Evolutionary conservation across 768 basidiomycete genomes (phyloP).

Genomic region (Trametes cubensis): DNA sequence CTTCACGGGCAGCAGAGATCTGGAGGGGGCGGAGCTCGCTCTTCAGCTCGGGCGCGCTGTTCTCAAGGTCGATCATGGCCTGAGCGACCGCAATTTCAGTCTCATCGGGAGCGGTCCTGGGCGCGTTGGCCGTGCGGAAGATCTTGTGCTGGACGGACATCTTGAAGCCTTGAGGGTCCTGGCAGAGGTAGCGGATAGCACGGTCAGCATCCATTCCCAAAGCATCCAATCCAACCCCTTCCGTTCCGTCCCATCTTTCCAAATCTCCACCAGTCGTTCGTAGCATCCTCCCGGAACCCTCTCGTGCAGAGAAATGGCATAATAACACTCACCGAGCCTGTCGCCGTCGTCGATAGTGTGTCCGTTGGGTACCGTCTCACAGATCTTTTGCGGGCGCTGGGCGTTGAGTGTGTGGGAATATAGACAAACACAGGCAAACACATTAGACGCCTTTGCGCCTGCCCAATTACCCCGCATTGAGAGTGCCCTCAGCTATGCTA

Average conservation of each 20-base stretch:
- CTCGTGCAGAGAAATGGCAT: slow-evolving; percentile 32
- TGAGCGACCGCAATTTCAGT: slow-evolving; percentile 91
- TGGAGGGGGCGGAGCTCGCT: slow-evolving; percentile 91
- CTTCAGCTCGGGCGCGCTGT: slow-evolving; percentile 98
- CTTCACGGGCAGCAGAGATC: slow-evolving; percentile 97
- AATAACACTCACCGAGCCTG: slow-evolving; percentile 67
- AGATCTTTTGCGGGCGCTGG: slow-evolving; percentile 18
- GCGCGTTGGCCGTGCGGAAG: slow-evolving; percentile 94
- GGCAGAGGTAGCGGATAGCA: slow-evolving; percentile 1
- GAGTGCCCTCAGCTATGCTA: too few species aligned
- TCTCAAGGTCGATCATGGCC: slow-evolving; percentile 96
- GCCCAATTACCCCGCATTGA: too few species aligned
- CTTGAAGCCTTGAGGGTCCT: slow-evolving; percentile 41
- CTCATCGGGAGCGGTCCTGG: slow-evolving; percentile 85
- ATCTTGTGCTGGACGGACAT: slow-evolving; percentile 91
- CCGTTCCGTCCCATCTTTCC: slow-evolving; percentile 29
- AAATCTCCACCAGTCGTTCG: slow-evolving; percentile 12
- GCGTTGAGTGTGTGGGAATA: slow-evolving; percentile 20
- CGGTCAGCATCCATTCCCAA: slow-evolving; percentile 48
- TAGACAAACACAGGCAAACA: slow-evolving; percentile 7
- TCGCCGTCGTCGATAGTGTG: slow-evolving; percentile 53
- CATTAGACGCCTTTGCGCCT: neutral
- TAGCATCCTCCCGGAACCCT: slow-evolving; percentile 14
- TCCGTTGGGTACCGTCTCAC: slow-evolving; percentile 27
- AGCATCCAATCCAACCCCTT: slow-evolving; percentile 59